Percentiles rank a stretch among this genome's conserved stretches.
Conservation (phyloP, 768 basidiomycete species). For the Phylloporus sp. region DNA sequence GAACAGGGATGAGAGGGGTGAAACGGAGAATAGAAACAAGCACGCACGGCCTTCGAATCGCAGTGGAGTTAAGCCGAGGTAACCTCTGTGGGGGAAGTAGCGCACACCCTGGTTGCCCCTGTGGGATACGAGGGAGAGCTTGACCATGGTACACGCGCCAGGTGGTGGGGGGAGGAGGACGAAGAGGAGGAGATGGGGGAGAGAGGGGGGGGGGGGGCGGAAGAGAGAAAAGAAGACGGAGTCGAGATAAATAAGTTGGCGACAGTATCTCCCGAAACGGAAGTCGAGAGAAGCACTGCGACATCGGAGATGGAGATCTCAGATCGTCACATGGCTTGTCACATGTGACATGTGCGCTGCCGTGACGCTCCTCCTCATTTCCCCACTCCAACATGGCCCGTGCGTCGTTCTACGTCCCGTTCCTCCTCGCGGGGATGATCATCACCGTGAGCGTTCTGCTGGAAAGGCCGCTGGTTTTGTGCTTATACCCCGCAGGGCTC, state of each 20-base stretch:
- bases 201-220: constrained; percentile 13
- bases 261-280: constrained; percentile 21
- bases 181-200: constrained; percentile 17
- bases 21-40: not conserved
- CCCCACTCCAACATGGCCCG: constrained; percentile 47
- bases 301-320: constrained; percentile 23
- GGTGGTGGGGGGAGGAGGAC: constrained; percentile 10
- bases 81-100: constrained; percentile 73
- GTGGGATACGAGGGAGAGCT: constrained; percentile 60
- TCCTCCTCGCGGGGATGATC: constrained; percentile 92
- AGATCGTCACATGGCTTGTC: constrained; percentile 27
- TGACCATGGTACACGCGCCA: constrained; percentile 46
- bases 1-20: constrained; percentile 1
- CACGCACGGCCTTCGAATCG: constrained; percentile 70
- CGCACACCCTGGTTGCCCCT: constrained; percentile 68
- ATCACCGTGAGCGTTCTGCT: constrained; percentile 53
- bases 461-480: not conserved
- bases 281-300: constrained; percentile 30
- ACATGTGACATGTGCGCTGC: constrained; percentile 14
- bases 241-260: constrained; percentile 31
- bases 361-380: not conserved
- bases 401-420: constrained; percentile 61
- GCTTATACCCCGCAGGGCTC: constrained; percentile 49
- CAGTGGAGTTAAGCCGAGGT: constrained; percentile 77
- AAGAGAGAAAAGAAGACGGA: constrained; percentile 29